Conservation (phyloP, 2,329 filamentous ascomycete species). For the Venturiaceae sp. region DNA sequence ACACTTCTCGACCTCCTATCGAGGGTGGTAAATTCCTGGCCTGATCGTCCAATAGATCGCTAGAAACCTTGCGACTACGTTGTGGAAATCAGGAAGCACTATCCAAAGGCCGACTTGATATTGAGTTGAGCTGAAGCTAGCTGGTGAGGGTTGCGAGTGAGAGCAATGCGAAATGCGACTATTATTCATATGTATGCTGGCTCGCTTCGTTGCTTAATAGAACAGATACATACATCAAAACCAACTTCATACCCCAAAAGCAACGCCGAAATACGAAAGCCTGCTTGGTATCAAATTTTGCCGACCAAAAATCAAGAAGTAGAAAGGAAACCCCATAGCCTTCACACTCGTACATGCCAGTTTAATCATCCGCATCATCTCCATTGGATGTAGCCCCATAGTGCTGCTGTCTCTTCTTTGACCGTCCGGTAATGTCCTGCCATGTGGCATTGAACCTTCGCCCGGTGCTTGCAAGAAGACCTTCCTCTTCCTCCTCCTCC, state of each 20-base stretch:
- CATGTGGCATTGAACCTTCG: slow-evolving; percentile 76
- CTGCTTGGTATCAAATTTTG: not conserved
- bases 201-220: not conserved
- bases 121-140: no score
- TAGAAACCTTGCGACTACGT: no score
- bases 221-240: not conserved
- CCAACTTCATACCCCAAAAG: not conserved
- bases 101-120: no score
- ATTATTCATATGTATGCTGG: not conserved
- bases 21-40: no score
- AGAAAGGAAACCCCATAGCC: not conserved
- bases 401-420: slow-evolving; percentile 15
- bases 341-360: no score
- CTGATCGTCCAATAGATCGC: no score
- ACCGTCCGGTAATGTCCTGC: slow-evolving; percentile 69
- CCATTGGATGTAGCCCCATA: slow-evolving; percentile 11
- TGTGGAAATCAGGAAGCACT: no score
- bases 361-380: not conserved
- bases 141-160: not conserved
- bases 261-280: not conserved
- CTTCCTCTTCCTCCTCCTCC: slow-evolving; percentile 88
- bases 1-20: no score
- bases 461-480: slow-evolving; percentile 73
- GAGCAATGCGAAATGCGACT: not conserved
- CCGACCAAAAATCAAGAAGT: not conserved